Conservation (phyloP, 2,329 filamentous ascomycete genomes). For the Botrytis elliptica region DNA sequence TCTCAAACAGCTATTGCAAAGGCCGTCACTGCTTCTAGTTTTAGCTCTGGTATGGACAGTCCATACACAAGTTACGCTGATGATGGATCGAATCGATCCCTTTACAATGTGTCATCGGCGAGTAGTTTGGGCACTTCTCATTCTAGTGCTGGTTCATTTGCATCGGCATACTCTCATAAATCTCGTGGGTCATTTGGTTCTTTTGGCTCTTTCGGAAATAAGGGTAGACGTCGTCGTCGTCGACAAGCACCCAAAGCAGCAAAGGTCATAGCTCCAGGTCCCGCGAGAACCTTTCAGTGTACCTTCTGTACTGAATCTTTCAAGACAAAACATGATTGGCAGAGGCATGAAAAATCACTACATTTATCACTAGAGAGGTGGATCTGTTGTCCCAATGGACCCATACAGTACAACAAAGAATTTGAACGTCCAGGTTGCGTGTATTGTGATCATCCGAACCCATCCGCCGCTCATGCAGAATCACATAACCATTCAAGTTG, state of each 20-base stretch:
- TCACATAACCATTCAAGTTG: slow-evolving; percentile 62
- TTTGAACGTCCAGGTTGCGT: slow-evolving; percentile 58
- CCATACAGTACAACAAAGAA: slow-evolving; percentile 55
- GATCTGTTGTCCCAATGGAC: slow-evolving; percentile 62
- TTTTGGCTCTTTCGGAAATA: slow-evolving; percentile 36
- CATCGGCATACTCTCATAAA: slow-evolving; percentile 57
- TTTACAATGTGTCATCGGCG: slow-evolving; percentile 58
- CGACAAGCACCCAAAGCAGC: slow-evolving; percentile 42
- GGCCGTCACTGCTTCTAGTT: slow-evolving; percentile 53
- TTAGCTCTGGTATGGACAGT: slow-evolving; percentile 57
- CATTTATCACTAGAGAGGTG: slow-evolving; percentile 64
- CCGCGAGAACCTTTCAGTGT: slow-evolving; percentile 53
- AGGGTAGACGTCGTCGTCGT: slow-evolving; percentile 36
- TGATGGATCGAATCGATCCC: slow-evolving; percentile 57
- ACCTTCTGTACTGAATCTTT: slow-evolving; percentile 69
- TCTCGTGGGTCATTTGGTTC: slow-evolving; percentile 54
- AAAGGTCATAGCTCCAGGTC: slow-evolving; percentile 46
- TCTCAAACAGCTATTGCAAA: slow-evolving; percentile 62
- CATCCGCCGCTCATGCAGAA: slow-evolving; percentile 56
- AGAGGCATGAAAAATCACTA: slow-evolving; percentile 67
- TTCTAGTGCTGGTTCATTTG: slow-evolving; percentile 57
- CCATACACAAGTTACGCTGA: slow-evolving; percentile 56
- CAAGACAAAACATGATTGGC: slow-evolving; percentile 68
- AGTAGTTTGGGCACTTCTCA: slow-evolving; percentile 62
- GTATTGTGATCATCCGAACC: slow-evolving; percentile 58